Percentiles rank a stretch among this genome's conserved stretches.
These are phyloP conservation scores for Moricandia arvensis DNA, from an alignment of 345 rosid genomes.

Conservation along the genomic window DNA sequence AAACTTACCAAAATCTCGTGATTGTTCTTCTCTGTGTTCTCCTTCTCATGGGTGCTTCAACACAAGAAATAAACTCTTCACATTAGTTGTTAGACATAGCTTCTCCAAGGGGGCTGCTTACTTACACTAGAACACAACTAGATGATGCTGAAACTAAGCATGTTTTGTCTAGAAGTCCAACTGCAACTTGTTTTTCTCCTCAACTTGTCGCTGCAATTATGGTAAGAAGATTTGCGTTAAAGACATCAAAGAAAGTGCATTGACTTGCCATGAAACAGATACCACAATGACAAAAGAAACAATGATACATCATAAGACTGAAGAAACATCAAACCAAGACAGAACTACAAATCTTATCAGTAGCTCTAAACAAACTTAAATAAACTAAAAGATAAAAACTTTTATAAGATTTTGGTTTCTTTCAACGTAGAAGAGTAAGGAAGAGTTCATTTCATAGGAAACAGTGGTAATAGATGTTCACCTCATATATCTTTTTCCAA, in stretches of 20 bases:
- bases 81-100: background rate
- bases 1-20: background rate
- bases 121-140: constrained; percentile 7
- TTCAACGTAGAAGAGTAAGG: background rate
- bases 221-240: background rate
- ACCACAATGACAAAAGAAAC: background rate
- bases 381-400: background rate
- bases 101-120: background rate
- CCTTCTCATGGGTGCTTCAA: constrained; percentile 10
- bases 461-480: constrained; percentile 18
- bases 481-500: constrained; percentile 50
- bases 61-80: background rate
- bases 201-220: constrained; percentile 50
- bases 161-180: constrained; percentile 37
- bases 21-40: background rate
- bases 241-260: background rate
- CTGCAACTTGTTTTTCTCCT: constrained; percentile 42
- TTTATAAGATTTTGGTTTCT: background rate
- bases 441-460: background rate
- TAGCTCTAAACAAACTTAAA: background rate
- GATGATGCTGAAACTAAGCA: constrained; percentile 19
- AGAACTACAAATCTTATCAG: background rate
- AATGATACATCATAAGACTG: background rate
- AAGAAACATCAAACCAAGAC: background rate
- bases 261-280: background rate